phyloP scores from a whole-genome alignment of 805 yeast species.

The Ogataea ganodermae region DNA sequence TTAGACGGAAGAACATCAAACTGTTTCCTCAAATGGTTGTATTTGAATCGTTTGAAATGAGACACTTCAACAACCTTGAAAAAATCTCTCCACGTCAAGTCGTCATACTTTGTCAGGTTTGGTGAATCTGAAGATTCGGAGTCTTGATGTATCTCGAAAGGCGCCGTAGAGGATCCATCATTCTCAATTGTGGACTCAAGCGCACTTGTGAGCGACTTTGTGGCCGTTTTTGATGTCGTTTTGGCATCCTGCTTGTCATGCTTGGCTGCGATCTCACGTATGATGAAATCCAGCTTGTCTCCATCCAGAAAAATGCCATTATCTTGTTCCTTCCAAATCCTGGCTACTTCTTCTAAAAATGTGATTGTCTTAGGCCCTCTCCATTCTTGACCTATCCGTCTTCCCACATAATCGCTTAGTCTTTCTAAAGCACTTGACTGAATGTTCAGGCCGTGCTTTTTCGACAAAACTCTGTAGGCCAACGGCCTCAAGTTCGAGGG shows the following conservation, averaged over 20 bases:
- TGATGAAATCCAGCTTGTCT: conserved; percentile 60
- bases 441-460: conserved; percentile 88
- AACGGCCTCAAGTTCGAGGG: conserved; percentile 87
- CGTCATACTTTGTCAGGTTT: conserved; percentile 5
- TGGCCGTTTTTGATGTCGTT: conserved; percentile 2
- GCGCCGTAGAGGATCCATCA: not conserved
- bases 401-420: conserved; percentile 75
- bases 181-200: conserved; percentile 7
- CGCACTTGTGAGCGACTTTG: conserved; percentile 8
- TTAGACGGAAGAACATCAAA: conserved; percentile 43
- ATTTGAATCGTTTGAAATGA: conserved; percentile 63
- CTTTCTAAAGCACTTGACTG: conserved; percentile 79
- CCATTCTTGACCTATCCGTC: conserved; percentile 85
- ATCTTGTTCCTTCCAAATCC: conserved; percentile 85
- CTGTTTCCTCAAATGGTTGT: conserved; percentile 62
- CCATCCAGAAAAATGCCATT: conserved; percentile 86
- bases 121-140: not conserved
- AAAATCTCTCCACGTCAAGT: conserved; percentile 69
- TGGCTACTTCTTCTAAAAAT: conserved; percentile 76
- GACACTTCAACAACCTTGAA: conserved; percentile 65
- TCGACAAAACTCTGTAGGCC: conserved; percentile 86
- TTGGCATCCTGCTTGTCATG: conserved; percentile 17
- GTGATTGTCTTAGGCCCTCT: conserved; percentile 61
- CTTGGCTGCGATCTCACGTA: conserved; percentile 49
- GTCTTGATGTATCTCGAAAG: conserved; percentile 21